phyloP scores from a whole-genome alignment of 208 protist genomes.

The Leishmania turanica region DNA sequence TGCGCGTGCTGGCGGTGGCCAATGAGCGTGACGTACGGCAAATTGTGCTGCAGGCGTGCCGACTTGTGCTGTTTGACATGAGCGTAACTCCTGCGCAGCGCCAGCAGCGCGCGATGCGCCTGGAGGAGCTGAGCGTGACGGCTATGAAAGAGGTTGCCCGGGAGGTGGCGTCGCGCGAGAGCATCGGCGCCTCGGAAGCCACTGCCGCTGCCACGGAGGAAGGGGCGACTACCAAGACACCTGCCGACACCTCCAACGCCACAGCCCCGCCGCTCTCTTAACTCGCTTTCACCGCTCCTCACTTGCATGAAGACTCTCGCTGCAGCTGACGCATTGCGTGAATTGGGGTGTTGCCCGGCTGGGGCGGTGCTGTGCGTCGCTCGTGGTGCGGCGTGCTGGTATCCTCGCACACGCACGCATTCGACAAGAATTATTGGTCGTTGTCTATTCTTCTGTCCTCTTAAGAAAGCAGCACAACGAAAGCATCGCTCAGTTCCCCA shows the following conservation, averaged over 20 bases:
- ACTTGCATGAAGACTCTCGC: background rate
- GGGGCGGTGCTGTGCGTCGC: background rate
- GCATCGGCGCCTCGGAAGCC: background rate
- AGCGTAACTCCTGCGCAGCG: constrained; percentile 36
- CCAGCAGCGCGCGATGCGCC: constrained; percentile 24
- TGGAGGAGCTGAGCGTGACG: constrained; percentile 35
- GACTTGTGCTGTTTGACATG: constrained; percentile 45
- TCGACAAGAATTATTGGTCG: background rate
- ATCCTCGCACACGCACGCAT: background rate
- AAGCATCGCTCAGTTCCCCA: background rate
- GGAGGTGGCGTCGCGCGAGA: constrained; percentile 25
- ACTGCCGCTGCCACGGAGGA: no score
- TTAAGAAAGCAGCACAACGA: background rate
- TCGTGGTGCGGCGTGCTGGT: background rate
- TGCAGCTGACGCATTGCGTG: background rate
- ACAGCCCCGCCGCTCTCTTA: background rate
- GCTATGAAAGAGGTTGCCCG: constrained; percentile 30
- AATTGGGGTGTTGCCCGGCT: background rate
- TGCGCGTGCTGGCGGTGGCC: constrained; percentile 35
- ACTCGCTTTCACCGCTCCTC: background rate
- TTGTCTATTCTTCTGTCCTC: background rate
- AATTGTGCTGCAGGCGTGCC: constrained; percentile 47
- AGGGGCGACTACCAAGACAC: background rate
- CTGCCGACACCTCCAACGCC: background rate
- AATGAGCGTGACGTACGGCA: constrained; percentile 41